Evolutionary conservation across 1,284 basidiomycete genomes (phyloP).

Genomic region (Kwoniella shivajii): DNA sequence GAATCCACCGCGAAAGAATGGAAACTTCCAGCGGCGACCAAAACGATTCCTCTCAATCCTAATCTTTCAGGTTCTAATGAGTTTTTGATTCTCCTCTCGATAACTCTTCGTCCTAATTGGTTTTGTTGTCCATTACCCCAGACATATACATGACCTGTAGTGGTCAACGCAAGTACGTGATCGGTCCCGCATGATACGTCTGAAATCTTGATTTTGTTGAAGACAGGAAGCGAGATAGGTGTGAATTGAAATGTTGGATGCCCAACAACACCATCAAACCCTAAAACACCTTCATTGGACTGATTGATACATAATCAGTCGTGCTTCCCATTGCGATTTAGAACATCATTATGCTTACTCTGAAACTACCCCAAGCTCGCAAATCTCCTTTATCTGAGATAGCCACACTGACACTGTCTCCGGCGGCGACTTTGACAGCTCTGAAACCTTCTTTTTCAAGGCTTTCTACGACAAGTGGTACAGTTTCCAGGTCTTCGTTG

Average conservation of each 20-base stretch:
- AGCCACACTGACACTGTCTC: constrained; percentile 82
- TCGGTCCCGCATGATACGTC: constrained; percentile 81
- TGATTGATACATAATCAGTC: constrained; percentile 18
- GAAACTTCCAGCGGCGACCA: constrained; percentile 76
- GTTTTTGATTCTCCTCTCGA: constrained; percentile 79
- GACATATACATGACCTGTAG: constrained; percentile 75
- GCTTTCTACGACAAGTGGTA: constrained; percentile 72
- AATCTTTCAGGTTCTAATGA: constrained; percentile 74
- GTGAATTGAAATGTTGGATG: constrained; percentile 54
- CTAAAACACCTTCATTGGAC: constrained; percentile 77
- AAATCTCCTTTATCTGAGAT: constrained; percentile 76
- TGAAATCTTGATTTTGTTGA: constrained; percentile 62
- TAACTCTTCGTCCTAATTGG: constrained; percentile 81
- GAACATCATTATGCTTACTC: constrained; percentile 65
- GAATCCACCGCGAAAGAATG: constrained; percentile 88
- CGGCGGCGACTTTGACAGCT: constrained; percentile 77
- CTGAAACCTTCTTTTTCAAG: constrained; percentile 74
- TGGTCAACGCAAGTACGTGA: constrained; percentile 82
- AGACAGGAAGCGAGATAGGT: constrained; percentile 55
- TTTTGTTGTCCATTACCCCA: constrained; percentile 82
- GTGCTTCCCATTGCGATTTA: neutral
- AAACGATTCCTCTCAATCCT: constrained; percentile 71
- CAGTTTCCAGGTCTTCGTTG: constrained; percentile 74
- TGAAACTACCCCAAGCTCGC: constrained; percentile 88
- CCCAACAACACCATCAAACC: constrained; percentile 69